These are phyloP conservation scores for Marasmius sp. DNA, from an alignment of 1,284 basidiomycete genomes.

Conservation along the genomic window DNA sequence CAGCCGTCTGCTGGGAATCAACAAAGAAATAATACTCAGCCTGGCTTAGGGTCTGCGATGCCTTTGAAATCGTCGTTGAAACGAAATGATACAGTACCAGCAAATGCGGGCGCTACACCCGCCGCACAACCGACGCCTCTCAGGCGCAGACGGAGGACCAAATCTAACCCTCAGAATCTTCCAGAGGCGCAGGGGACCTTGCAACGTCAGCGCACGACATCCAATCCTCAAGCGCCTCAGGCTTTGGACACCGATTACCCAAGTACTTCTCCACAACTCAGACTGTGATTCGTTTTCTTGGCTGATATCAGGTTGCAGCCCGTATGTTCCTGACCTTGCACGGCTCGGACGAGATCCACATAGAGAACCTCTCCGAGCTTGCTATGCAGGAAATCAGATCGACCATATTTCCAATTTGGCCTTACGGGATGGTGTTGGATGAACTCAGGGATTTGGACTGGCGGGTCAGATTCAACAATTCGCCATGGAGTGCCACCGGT, in stretches of 20 bases:
- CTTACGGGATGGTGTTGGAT: slow-evolving; percentile 36
- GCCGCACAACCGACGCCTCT: neutral
- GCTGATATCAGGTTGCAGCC: slow-evolving; percentile 30
- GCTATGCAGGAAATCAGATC: slow-evolving; percentile 42
- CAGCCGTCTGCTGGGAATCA: slow-evolving; percentile 13
- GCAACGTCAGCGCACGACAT: slow-evolving; percentile 4
- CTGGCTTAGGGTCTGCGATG: neutral
- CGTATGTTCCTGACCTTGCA: slow-evolving; percentile 60
- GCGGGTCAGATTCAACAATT: slow-evolving; percentile 42
- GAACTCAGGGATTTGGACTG: slow-evolving; percentile 23
- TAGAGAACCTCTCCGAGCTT: slow-evolving; percentile 42
- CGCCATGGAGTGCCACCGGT: slow-evolving; percentile 46
- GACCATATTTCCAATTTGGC: slow-evolving; percentile 42
- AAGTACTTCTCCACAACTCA: slow-evolving; percentile 7
- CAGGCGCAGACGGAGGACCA: neutral
- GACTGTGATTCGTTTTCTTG: neutral
- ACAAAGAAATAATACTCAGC: slow-evolving; percentile 8
- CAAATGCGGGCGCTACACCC: slow-evolving; percentile 13
- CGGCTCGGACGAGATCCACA: slow-evolving; percentile 43
- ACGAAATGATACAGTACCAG: slow-evolving; percentile 17
- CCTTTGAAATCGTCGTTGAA: slow-evolving; percentile 13
- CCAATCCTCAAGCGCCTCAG: slow-evolving; percentile 4
- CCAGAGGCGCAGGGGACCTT: neutral
- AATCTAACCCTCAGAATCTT: slow-evolving; percentile 2
- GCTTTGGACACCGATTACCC: slow-evolving; percentile 2